These are phyloP conservation scores for Naganishia antarctica DNA, from an alignment of 768 basidiomycete species.

Conservation along the genomic window DNA sequence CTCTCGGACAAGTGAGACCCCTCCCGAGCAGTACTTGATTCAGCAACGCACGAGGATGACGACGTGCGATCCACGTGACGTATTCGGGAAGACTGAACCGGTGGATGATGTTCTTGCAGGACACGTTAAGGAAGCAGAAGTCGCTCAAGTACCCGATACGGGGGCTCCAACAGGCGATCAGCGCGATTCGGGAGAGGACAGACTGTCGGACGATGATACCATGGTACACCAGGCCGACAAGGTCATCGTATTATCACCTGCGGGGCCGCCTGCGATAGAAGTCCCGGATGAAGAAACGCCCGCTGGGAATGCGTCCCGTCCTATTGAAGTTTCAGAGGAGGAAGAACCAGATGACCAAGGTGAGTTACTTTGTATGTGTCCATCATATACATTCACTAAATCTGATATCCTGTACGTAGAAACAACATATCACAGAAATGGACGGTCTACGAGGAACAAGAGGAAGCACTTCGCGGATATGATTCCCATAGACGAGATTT, in stretches of 20 bases:
- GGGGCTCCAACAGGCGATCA: too few species aligned
- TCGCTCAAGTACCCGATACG: too few species aligned
- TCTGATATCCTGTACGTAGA: not conserved
- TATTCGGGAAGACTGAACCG: slow-evolving; percentile 1
- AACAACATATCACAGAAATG: not conserved
- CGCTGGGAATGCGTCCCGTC: not conserved
- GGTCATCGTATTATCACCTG: not conserved
- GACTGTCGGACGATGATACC: not conserved
- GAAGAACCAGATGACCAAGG: not conserved
- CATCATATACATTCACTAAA: too few species aligned
- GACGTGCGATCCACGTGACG: slow-evolving; percentile 17
- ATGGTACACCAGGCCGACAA: not conserved
- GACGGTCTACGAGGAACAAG: slow-evolving; percentile 1
- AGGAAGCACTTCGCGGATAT: not conserved
- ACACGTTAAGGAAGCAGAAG: not conserved
- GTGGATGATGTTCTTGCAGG: not conserved
- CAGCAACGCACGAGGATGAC: not conserved
- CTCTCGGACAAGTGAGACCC: not conserved
- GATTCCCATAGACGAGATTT: too few species aligned
- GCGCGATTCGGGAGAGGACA: not conserved
- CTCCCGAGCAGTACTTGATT: not conserved
- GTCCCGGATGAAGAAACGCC: not conserved
- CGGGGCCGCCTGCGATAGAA: not conserved
- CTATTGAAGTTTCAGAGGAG: not conserved
- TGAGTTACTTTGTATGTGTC: not conserved